These are phyloP conservation scores for Sporothrix brasiliensis DNA, from an alignment of 2,329 filamentous ascomycete species.

Conservation along the genomic window DNA sequence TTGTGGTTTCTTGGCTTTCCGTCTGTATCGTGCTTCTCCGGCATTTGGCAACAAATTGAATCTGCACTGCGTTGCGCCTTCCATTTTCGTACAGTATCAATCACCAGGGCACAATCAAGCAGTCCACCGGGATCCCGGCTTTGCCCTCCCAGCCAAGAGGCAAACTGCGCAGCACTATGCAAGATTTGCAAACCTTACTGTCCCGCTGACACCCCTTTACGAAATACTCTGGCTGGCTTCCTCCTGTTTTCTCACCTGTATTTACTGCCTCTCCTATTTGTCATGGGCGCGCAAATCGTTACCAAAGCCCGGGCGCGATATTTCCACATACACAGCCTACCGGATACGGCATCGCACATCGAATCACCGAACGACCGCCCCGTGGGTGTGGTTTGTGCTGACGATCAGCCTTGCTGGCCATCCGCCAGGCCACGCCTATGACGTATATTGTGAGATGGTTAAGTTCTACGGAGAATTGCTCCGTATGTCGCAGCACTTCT, in stretches of 20 bases:
- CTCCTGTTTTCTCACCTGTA: slow-evolving; percentile 10
- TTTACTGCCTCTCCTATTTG: slow-evolving; percentile 16
- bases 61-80: slow-evolving; percentile 2
- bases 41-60: background rate
- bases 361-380: background rate
- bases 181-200: background rate
- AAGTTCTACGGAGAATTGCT: background rate
- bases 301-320: background rate
- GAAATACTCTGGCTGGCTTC: background rate
- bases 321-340: background rate
- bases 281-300: slow-evolving; percentile 8
- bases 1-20: background rate
- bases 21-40: slow-evolving; percentile 6
- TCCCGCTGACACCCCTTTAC: slow-evolving; percentile 2
- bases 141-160: slow-evolving; percentile 1
- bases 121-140: background rate
- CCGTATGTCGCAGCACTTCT: too few species aligned
- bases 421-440: slow-evolving; percentile 8
- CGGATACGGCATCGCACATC: slow-evolving; percentile 12
- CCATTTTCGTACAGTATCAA: background rate
- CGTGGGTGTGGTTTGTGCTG: background rate
- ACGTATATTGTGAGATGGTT: slow-evolving; percentile 2
- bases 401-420: background rate
- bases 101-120: too few species aligned
- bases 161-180: background rate